Percentiles rank a stretch among this genome's conserved stretches.
These are phyloP conservation scores for Neoboletus magnificus DNA, from an alignment of 768 basidiomycete species.

Conservation along the genomic window DNA sequence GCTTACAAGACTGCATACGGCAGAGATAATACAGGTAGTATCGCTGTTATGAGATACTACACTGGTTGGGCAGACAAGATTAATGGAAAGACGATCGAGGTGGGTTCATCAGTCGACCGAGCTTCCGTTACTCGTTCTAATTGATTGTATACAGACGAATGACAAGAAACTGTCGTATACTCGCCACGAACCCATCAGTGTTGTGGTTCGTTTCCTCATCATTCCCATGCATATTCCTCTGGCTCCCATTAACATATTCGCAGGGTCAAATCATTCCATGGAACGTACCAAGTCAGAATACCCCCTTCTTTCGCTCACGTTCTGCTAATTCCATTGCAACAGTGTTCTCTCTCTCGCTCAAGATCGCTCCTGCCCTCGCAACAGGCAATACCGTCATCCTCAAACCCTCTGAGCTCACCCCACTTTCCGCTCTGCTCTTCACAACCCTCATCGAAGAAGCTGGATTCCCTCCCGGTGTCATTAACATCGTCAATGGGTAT, in stretches of 20 bases:
- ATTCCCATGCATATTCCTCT: background rate
- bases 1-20: slow-evolving; percentile 1
- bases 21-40: background rate
- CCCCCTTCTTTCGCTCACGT: background rate
- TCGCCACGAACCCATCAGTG: slow-evolving; percentile 10
- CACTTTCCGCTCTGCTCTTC: slow-evolving; percentile 7
- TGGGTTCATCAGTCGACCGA: background rate
- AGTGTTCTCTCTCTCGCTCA: slow-evolving; percentile 10
- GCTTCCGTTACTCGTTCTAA: background rate
- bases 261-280: slow-evolving; percentile 14
- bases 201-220: slow-evolving; percentile 5
- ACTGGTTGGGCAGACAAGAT: slow-evolving; percentile 14
- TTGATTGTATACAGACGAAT: background rate
- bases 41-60: slow-evolving; percentile 6
- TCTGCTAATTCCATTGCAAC: background rate
- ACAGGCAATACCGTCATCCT: slow-evolving; percentile 9
- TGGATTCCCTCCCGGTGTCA: slow-evolving; percentile 8
- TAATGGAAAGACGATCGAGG: slow-evolving; percentile 7
- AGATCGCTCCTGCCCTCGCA: slow-evolving; percentile 10
- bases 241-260: background rate
- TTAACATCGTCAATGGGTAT: slow-evolving; percentile 7
- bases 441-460: slow-evolving; percentile 3
- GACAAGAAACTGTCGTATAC: slow-evolving; percentile 7
- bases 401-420: slow-evolving; percentile 11
- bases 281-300: slow-evolving; percentile 6